Evolutionary conservation across 2,329 filamentous ascomycete species (phyloP).

Genomic region (Berkeleyomyces basicola): DNA sequence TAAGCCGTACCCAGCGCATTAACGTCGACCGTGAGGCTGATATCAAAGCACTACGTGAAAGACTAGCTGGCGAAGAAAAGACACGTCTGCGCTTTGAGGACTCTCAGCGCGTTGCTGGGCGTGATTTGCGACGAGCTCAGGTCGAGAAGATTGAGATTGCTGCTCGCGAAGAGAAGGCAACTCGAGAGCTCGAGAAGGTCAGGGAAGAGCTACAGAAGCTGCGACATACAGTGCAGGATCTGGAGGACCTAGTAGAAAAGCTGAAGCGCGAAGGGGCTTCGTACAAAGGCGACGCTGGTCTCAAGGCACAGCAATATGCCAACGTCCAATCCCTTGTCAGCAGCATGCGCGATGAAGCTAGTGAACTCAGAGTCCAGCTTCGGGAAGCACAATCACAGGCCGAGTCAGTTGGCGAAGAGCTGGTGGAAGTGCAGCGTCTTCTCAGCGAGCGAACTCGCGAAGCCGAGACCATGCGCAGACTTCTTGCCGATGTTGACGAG

Average conservation of each 20-base stretch:
- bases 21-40: conserved; percentile 61
- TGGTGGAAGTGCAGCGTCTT: conserved; percentile 73
- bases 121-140: conserved; percentile 63
- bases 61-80: conserved; percentile 57
- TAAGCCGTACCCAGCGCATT: conserved; percentile 52
- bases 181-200: conserved; percentile 51
- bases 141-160: conserved; percentile 62
- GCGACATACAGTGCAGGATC: conserved; percentile 41
- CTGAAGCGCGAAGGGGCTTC: conserved; percentile 50
- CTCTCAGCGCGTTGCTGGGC: conserved; percentile 52
- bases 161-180: conserved; percentile 53
- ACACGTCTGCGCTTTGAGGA: conserved; percentile 63
- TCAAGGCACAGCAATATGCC: conserved; percentile 72
- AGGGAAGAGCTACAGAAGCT: conserved; percentile 59
- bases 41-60: conserved; percentile 61
- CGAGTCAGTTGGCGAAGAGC: conserved; percentile 80
- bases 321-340: conserved; percentile 73
- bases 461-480: conserved; percentile 81
- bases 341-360: conserved; percentile 84
- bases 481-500: conserved; percentile 74
- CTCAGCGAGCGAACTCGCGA: conserved; percentile 79
- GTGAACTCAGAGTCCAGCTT: conserved; percentile 77
- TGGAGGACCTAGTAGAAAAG: conserved; percentile 58
- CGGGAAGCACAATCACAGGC: conserved; percentile 72
- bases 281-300: conserved; percentile 62